Conservation (phyloP, 2,329 filamentous ascomycete species). For the Nothomitra cinnamomea region DNA sequence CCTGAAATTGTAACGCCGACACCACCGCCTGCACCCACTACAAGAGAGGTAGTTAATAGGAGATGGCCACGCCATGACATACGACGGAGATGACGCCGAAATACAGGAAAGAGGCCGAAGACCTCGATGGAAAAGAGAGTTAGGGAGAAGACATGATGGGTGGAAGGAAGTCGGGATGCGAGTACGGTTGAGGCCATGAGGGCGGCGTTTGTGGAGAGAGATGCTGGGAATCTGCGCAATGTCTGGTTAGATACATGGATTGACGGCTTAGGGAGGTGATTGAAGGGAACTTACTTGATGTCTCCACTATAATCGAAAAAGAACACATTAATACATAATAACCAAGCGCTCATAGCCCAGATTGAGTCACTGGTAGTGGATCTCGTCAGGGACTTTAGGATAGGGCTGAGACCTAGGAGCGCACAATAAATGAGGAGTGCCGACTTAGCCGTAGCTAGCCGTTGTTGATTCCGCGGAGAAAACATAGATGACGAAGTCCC, state of each 20-base stretch:
- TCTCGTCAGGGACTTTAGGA: constrained; percentile 86
- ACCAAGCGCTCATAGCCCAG: constrained; percentile 89
- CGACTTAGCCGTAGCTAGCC: constrained; percentile 74
- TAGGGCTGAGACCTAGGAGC: constrained; percentile 78
- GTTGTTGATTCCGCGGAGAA: constrained; percentile 40
- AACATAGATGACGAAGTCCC: constrained; percentile 22
- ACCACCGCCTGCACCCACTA: constrained; percentile 64
- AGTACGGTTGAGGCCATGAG: constrained; percentile 93
- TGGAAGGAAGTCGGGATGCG: constrained; percentile 73
- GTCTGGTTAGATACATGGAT: neutral
- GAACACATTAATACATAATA: constrained; percentile 89
- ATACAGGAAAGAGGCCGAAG: constrained; percentile 94
- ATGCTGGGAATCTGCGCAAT: constrained; percentile 32
- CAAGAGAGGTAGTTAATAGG: constrained; percentile 54
- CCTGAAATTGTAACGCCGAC: constrained; percentile 44
- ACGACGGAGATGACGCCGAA: constrained; percentile 72
- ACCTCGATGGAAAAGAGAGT: constrained; percentile 96
- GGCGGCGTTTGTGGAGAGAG: constrained; percentile 83
- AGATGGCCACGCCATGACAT: constrained; percentile 71
- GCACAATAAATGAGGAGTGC: constrained; percentile 86
- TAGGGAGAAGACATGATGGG: constrained; percentile 84
- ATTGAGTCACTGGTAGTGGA: constrained; percentile 91
- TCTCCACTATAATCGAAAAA: constrained; percentile 90
- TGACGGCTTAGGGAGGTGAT: too few relatives aligned
- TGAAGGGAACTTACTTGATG: constrained; percentile 24